Evolutionary conservation across 2,329 filamentous ascomycete species (phyloP).

Genomic region (Cytospora piceicola): DNA sequence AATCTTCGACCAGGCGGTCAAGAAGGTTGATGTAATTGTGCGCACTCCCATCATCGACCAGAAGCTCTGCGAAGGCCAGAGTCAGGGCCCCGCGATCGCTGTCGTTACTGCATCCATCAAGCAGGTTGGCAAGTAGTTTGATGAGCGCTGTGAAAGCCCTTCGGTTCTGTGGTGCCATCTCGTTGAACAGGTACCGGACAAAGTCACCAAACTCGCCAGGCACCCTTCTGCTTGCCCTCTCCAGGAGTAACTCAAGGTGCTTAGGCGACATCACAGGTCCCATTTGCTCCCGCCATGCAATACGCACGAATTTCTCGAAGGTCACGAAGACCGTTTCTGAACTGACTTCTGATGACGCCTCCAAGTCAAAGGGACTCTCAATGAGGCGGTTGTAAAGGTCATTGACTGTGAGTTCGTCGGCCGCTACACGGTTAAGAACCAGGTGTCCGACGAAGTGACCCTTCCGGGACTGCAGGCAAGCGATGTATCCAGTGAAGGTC

Average conservation of each 20-base stretch:
- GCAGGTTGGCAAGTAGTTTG: conserved; percentile 81
- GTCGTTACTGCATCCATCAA: conserved; percentile 90
- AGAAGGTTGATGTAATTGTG: conserved; percentile 86
- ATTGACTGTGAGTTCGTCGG: conserved; percentile 81
- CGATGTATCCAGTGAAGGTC: conserved; percentile 80
- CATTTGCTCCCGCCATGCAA: conserved; percentile 88
- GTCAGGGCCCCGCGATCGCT: conserved; percentile 88
- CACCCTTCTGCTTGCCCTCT: conserved; percentile 65
- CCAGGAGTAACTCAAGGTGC: conserved; percentile 75
- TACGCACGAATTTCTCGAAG: conserved; percentile 89
- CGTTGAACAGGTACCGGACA: conserved; percentile 65
- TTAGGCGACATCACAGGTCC: conserved; percentile 78
- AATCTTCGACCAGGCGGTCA: conserved; percentile 87
- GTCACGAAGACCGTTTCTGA: conserved; percentile 87
- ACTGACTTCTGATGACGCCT: conserved; percentile 73
- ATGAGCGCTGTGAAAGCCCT: conserved; percentile 83
- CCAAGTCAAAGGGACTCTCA: conserved; percentile 79
- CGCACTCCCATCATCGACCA: conserved; percentile 77
- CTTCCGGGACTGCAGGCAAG: conserved; percentile 81
- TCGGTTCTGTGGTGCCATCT: conserved; percentile 71
- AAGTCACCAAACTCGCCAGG: conserved; percentile 75
- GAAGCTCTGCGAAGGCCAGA: conserved; percentile 83
- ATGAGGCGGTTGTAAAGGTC: conserved; percentile 88
- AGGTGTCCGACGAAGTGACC: conserved; percentile 82
- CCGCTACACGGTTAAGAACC: conserved; percentile 69